Evolutionary conservation across 805 yeast species (phyloP), one percentile per base, ranked within the genome.

Genomic region (Peterozyma toletana): DNA sequence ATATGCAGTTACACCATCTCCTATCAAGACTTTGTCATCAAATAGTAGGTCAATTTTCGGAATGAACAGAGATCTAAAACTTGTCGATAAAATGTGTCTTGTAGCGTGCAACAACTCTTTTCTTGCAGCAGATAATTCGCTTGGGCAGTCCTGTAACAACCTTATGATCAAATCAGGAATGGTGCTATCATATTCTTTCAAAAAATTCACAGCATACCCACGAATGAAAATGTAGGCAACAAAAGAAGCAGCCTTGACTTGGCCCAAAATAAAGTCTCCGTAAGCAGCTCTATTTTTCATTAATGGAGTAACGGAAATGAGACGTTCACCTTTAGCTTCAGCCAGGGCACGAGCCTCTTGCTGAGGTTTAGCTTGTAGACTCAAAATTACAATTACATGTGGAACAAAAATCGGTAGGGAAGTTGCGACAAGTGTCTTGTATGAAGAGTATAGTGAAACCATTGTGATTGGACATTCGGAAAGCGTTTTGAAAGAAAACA

Each of bases 401-500:
- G 98, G 97, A 40, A 90, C 75, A 50, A 91, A 86, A 15, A 65
- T 68, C 2, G 90, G 86, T 30, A 93, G 69, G 3, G 91, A 78
- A 0, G 84, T 66, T 39, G 77, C 76, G 1, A 85, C 86, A 42
- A 88, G 64, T 33, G 78, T 78, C 57, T 89, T 87, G 65, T 90
- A 89, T 0, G 96, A 80, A 1, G 96, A 86, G 54, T 87, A 88
- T 42, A 95, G 68, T 7, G 96, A 80, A 3, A 93, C 99, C 82
- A 93, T 85, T 3, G 96, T 89, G 35, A 93, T 91, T 9, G 99
- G 99, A 58, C 98, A 90, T 60, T 93, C 99, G 0, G 96, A 86
- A 47, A 93, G 73, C 11, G 91, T 87, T 58, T 89, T 90, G 71
- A 93, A 91, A 1, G 97, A 89, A 50, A 61, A 71, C 75, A 86